Base-by-base conservation (phyloP, 2,329 filamentous ascomycete genomes). In the Aspergillus uvarum region DNA sequence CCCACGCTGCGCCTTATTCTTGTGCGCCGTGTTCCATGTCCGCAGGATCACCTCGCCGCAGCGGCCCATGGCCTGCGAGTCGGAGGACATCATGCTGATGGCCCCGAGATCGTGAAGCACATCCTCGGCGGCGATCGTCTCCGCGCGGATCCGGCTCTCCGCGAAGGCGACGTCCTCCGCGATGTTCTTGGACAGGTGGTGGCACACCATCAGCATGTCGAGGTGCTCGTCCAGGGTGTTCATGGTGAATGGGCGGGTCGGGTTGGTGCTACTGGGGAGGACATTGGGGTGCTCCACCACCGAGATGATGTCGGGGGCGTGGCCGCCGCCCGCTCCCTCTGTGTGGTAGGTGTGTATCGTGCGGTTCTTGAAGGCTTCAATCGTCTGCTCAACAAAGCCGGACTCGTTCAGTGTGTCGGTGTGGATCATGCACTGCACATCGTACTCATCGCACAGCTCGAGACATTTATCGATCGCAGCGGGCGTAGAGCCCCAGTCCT, bases 161-260 rank as follows among this genome's bases (percentile, higher is more conserved):
- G 94, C 94, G 71, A 98, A 98, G 1, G 93, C 92, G 14, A 98
- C 89, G 73, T 98, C 94, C 79, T 98, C 94, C 59, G 93, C 91
- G 61, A 97, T 97, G 76, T 96, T 88, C 76, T 91, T 91, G 55
- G 88, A 92, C 10, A 98, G 81, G 72, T 98, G 94, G 76, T 98
- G 94, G 81, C 94, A 98, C 42, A 96, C 92, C 94, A 97, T 97
- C 51, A 97, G 81, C 94, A 98, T 98, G 79, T 98, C 94, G 14
- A 97, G 85, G 77, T 98, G 94, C 77, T 98, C 94, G 72, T 97
- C 94, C 0, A 98, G 84, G 0, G 94, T 98, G 80, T 98, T 97
- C 65, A 84, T 82, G 1, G 94, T 98, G 76, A 88, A 97, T 0
- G 94, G 94, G 2, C 93, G 83, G 1, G 94, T 98, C 0, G 94